Conservation (phyloP, 331 rosid genomes). For the Pyrus hybrid region DNA sequence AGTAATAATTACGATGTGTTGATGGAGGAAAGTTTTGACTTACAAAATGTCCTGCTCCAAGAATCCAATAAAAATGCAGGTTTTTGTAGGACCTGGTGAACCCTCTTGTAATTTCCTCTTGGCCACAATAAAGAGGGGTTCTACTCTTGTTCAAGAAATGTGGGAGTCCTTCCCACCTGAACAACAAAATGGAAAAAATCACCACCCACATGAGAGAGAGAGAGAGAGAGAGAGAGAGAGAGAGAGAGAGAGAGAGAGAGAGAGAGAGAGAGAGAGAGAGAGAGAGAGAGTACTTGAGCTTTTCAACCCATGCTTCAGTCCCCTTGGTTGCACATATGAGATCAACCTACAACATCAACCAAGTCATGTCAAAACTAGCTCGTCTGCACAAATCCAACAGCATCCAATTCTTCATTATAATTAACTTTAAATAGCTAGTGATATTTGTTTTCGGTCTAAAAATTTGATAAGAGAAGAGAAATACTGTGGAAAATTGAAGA, state of each 20-base stretch:
- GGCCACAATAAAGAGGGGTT: constrained; percentile 54
- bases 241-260: background rate
- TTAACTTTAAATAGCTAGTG: background rate
- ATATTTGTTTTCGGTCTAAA: background rate
- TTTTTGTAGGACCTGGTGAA: constrained; percentile 59
- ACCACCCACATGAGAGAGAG: background rate
- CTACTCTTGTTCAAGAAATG: constrained; percentile 42
- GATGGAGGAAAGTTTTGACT: constrained; percentile 26
- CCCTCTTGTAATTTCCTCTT: constrained; percentile 38
- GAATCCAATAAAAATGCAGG: constrained; percentile 88
- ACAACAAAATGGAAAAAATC: background rate
- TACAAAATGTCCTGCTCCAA: constrained; percentile 95
- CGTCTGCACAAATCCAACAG: background rate
- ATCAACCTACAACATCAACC: constrained; percentile 28
- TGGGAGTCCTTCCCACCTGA: constrained; percentile 76
- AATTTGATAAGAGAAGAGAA: background rate
- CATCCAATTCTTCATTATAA: background rate
- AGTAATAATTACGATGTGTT: background rate
- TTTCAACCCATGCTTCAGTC: constrained; percentile 53
- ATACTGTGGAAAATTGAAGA: too few species aligned
- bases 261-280: background rate
- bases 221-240: background rate
- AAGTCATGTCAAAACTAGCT: background rate
- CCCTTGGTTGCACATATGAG: constrained; percentile 57
- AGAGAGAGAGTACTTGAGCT: constrained; percentile 46